phyloP scores from a whole-genome alignment of 1,284 basidiomycete genomes.

The Pseudozyma sp. region DNA sequence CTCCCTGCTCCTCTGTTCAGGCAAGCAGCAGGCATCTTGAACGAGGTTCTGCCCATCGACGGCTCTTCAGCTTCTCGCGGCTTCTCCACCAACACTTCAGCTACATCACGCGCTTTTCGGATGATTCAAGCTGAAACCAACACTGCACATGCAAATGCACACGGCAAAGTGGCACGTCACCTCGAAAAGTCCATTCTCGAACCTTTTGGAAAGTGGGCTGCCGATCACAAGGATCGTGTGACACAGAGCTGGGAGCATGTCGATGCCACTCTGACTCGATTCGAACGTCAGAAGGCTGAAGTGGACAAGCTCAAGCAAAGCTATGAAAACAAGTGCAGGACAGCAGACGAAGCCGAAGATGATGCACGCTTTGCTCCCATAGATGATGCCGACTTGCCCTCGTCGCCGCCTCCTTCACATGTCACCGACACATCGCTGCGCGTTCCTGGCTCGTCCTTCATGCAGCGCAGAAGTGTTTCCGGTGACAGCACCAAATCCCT shows the following conservation, averaged over 20 bases:
- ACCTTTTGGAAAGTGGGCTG: conserved; percentile 63
- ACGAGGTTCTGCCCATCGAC: conserved; percentile 42
- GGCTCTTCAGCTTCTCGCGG: conserved; percentile 24
- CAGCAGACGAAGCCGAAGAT: conserved; percentile 67
- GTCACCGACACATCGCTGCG: conserved; percentile 15
- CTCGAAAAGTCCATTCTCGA: conserved; percentile 56
- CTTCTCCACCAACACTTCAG: conserved; percentile 31
- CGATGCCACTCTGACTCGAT: conserved; percentile 50
- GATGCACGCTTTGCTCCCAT: conserved; percentile 64
- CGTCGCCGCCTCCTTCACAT: conserved; percentile 10
- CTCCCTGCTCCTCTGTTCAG: conserved; percentile 54
- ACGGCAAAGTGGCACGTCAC: conserved; percentile 51
- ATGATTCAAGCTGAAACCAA: conserved; percentile 54
- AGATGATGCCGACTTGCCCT: conserved; percentile 25
- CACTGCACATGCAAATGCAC: conserved; percentile 50
- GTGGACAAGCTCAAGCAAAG: conserved; percentile 54
- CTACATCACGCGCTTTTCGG: conserved; percentile 49
- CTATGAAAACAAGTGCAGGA: conserved; percentile 65
- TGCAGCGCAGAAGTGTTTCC: conserved; percentile 34
- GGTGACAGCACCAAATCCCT: conserved; percentile 20
- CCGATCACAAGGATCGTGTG: conserved; percentile 54
- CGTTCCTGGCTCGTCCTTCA: background rate
- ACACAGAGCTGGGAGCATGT: conserved; percentile 60
- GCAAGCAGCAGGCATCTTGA: conserved; percentile 32
- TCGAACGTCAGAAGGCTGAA: conserved; percentile 59